Conservation (phyloP, 2,329 filamentous ascomycete genomes). For the Parastagonospora avenae region DNA sequence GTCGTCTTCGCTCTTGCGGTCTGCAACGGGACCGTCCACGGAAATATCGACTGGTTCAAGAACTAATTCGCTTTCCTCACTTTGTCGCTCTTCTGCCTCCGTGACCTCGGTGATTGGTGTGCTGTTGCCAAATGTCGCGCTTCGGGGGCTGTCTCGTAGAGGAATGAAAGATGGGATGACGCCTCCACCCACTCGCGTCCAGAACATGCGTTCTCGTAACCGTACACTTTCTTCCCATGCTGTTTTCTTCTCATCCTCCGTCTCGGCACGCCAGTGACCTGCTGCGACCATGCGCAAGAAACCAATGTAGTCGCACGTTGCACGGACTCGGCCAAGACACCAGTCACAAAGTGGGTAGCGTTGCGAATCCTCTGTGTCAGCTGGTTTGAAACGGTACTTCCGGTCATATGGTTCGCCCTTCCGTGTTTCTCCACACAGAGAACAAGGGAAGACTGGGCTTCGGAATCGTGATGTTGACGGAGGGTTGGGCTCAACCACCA, state of each 20-base stretch:
- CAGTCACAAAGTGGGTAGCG: constrained; percentile 89
- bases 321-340: constrained; percentile 81
- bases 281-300: constrained; percentile 92
- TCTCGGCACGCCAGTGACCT: constrained; percentile 85
- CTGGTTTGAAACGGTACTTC: constrained; percentile 86
- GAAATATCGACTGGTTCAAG: constrained; percentile 28
- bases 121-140: constrained; percentile 35
- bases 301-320: constrained; percentile 89
- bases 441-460: constrained; percentile 70
- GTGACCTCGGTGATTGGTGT: constrained; percentile 10
- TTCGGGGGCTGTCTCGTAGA: constrained; percentile 39
- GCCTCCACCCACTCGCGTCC: constrained; percentile 89
- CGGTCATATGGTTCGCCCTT: constrained; percentile 73
- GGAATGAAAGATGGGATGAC: constrained; percentile 70
- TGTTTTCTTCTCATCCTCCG: constrained; percentile 79
- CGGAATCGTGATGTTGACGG: constrained; percentile 57
- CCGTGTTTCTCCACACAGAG: constrained; percentile 84
- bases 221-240: constrained; percentile 96
- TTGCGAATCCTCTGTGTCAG: constrained; percentile 83
- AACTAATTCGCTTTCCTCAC: constrained; percentile 34
- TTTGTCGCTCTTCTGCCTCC: constrained; percentile 22
- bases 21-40: constrained; percentile 10
- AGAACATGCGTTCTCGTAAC: constrained; percentile 94
- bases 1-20: constrained; percentile 38
- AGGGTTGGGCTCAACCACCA: constrained; percentile 81